Evolutionary conservation across 2,329 filamentous ascomycete genomes (phyloP).

Genomic region (Cytospora piceae): DNA sequence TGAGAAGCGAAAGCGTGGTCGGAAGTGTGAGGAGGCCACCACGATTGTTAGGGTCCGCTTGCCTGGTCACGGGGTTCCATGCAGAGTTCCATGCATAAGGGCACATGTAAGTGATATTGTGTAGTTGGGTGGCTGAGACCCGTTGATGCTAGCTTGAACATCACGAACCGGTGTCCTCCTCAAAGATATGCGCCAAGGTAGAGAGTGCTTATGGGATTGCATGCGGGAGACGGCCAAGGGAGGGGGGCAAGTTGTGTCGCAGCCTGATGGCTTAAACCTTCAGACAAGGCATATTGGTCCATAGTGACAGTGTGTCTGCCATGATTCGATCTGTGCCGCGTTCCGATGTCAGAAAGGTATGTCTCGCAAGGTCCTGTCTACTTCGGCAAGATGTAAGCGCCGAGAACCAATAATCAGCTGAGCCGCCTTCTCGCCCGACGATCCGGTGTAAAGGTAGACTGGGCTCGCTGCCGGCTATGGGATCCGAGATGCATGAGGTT

Average conservation of each 20-base stretch:
- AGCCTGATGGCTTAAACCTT: not conserved
- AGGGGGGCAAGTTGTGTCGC: not conserved
- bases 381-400: not conserved
- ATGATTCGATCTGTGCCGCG: not conserved
- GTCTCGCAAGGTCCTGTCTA: not conserved
- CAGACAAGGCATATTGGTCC: not conserved
- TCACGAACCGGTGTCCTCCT: not conserved
- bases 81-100: not conserved
- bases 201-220: not conserved
- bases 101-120: too few species aligned
- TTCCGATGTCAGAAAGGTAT: not conserved
- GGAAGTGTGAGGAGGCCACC: too few species aligned
- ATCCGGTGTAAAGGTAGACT: not conserved
- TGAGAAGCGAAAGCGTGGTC: not conserved
- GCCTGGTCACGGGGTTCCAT: not conserved
- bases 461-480: not conserved
- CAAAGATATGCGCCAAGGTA: not conserved
- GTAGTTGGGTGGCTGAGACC: not conserved
- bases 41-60: not conserved
- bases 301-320: not conserved
- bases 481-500: not conserved
- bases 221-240: not conserved
- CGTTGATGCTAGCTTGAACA: not conserved
- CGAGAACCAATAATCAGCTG: not conserved
- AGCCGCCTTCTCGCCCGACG: not conserved